phyloP scores from a whole-genome alignment of 2,329 filamentous ascomycete species.

The Aureobasidium sp. region DNA sequence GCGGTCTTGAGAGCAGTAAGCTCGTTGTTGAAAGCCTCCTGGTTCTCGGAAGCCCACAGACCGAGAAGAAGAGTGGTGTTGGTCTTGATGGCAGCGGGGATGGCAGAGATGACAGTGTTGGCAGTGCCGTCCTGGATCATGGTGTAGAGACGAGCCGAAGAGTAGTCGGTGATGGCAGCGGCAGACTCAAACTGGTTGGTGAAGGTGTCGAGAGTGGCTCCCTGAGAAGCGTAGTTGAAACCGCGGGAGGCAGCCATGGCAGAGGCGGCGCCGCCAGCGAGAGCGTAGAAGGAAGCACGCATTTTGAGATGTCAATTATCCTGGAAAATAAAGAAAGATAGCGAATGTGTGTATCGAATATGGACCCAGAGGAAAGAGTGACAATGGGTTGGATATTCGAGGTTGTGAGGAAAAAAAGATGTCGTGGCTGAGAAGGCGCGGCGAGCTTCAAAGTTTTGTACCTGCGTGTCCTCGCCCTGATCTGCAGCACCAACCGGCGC shows the following conservation, averaged over 20 bases:
- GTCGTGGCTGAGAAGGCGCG: not conserved
- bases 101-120: slow-evolving; percentile 57
- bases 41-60: slow-evolving; percentile 68
- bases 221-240: slow-evolving; percentile 61
- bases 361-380: slow-evolving; percentile 7
- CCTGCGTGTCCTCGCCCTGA: slow-evolving; percentile 11
- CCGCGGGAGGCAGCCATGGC: slow-evolving; percentile 41
- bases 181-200: slow-evolving; percentile 55
- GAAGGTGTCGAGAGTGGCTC: slow-evolving; percentile 22
- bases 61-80: slow-evolving; percentile 73
- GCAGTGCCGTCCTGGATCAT: slow-evolving; percentile 61
- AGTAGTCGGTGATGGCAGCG: slow-evolving; percentile 56
- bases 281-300: slow-evolving; percentile 14
- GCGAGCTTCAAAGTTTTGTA: slow-evolving; percentile 9
- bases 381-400: slow-evolving; percentile 4
- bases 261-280: slow-evolving; percentile 33
- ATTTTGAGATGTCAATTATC: not conserved
- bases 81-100: slow-evolving; percentile 74
- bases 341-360: slow-evolving; percentile 2
- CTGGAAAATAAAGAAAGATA: not conserved
- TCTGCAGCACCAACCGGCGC: slow-evolving; percentile 1
- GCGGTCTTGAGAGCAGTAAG: slow-evolving; percentile 62
- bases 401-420: not conserved
- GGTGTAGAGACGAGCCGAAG: slow-evolving; percentile 63
- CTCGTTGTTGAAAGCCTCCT: slow-evolving; percentile 60